A percentile compares a stretch with the other conserved stretches of the same genome.
These are phyloP conservation scores for Lablab purpureus DNA, from an alignment of 306 rosid genomes.

Conservation along the genomic window DNA sequence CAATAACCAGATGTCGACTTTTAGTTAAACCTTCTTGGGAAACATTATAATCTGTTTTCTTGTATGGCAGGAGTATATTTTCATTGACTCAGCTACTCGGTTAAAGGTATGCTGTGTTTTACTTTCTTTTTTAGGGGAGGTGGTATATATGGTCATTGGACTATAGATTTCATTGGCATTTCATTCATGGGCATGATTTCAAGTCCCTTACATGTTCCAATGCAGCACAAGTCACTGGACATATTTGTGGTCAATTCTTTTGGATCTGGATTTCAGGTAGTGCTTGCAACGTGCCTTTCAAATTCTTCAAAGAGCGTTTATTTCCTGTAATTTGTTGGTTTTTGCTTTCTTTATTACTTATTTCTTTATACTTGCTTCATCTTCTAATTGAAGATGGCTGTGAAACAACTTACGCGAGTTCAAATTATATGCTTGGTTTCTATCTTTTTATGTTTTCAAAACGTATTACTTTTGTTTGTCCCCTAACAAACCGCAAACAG, in stretches of 20 bases:
- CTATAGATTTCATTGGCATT: slow-evolving; percentile 39
- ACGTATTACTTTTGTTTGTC: slow-evolving; percentile 24
- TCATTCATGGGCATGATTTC: slow-evolving; percentile 29
- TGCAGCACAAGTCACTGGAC: slow-evolving; percentile 90
- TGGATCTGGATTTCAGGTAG: slow-evolving; percentile 94
- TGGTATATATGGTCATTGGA: not conserved
- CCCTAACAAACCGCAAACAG: not conserved
- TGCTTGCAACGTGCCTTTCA: slow-evolving; percentile 25
- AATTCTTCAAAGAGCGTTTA: slow-evolving; percentile 20
- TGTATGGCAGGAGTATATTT: slow-evolving; percentile 71
- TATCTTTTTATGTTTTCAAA: slow-evolving; percentile 34
- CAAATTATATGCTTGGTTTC: slow-evolving; percentile 26
- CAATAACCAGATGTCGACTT: slow-evolving; percentile 32
- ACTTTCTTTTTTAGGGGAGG: not conserved
- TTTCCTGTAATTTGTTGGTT: slow-evolving; percentile 7
- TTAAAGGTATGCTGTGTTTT: slow-evolving; percentile 61
- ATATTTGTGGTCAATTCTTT: slow-evolving; percentile 96
- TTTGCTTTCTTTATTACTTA: slow-evolving; percentile 11
- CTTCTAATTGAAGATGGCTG: slow-evolving; percentile 13
- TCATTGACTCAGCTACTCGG: slow-evolving; percentile 66
- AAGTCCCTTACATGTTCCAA: slow-evolving; percentile 40
- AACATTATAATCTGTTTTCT: slow-evolving; percentile 43
- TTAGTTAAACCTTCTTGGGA: slow-evolving; percentile 36
- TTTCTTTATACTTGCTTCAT: slow-evolving; percentile 1
- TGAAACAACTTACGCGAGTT: slow-evolving; percentile 6